Conservation (phyloP, 1,284 basidiomycete species). For the Trichosporon ovoides region DNA sequence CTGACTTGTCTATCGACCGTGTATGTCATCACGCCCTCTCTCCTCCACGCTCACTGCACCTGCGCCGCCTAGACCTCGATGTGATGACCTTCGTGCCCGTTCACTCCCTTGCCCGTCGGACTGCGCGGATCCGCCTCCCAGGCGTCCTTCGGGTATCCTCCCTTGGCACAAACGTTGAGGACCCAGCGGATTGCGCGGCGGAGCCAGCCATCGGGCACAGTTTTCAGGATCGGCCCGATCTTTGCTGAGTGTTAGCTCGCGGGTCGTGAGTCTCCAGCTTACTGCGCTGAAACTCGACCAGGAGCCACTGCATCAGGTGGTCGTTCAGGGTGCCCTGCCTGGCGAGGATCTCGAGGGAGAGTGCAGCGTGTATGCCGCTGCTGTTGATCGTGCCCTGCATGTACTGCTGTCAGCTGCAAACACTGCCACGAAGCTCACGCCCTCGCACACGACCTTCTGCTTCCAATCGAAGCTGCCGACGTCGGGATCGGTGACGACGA, state of each 20-base stretch:
- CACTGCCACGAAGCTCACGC: neutral
- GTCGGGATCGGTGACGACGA: neutral
- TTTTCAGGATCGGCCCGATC: neutral
- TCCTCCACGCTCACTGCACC: too few species aligned
- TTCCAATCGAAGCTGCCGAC: neutral
- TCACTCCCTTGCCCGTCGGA: too few species aligned
- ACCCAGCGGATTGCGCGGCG: constrained; percentile 1
- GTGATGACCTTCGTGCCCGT: too few species aligned
- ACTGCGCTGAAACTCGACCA: constrained; percentile 2
- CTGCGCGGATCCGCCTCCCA: neutral
- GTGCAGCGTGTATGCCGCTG: neutral
- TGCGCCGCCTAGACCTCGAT: too few species aligned
- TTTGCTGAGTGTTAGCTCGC: neutral
- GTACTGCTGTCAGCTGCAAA: neutral
- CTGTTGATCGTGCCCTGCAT: neutral
- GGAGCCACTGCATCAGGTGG: neutral
- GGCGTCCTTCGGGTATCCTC: neutral
- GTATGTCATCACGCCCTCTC: too few species aligned
- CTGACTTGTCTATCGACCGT: too few species aligned
- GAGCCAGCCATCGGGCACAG: neutral
- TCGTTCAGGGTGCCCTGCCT: neutral
- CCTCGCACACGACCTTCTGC: neutral
- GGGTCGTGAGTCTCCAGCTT: neutral
- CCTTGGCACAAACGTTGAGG: neutral
- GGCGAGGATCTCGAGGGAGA: neutral